Percentiles rank a stretch among this genome's conserved stretches.
phyloP scores from a whole-genome alignment of 2,329 filamentous ascomycete genomes.

The Sporothrix schenckii region DNA sequence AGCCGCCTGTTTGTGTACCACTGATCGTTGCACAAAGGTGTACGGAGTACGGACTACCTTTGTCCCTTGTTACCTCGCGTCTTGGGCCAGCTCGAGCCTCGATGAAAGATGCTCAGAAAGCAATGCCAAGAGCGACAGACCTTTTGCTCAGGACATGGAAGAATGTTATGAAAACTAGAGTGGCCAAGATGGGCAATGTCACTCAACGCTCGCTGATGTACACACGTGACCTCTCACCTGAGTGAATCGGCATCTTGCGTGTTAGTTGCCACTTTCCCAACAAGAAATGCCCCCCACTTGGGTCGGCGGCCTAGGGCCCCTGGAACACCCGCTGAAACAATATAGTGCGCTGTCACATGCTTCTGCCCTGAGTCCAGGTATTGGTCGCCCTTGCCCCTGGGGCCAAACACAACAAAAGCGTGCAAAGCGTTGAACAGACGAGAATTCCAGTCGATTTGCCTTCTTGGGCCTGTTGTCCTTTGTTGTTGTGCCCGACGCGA shows the following conservation, averaged over 20 bases:
- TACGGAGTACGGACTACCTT: too few relatives aligned
- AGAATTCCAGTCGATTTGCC: conserved; percentile 14
- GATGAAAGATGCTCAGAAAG: not conserved
- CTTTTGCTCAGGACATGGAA: not conserved
- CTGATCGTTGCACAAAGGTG: not conserved
- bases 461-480: not conserved
- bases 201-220: too few relatives aligned
- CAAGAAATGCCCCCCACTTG: not conserved
- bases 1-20: not conserved
- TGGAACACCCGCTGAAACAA: conserved; percentile 10
- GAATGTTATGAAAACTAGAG: not conserved
- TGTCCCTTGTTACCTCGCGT: not conserved
- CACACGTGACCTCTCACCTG: not conserved
- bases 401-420: conserved; percentile 11
- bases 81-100: too few relatives aligned
- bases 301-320: conserved; percentile 1
- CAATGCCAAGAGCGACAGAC: not conserved
- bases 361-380: not conserved
- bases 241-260: not conserved
- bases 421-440: not conserved
- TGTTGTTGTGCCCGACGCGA: not conserved
- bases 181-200: not conserved
- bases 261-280: conserved; percentile 20
- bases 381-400: conserved; percentile 12
- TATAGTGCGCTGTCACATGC: conserved; percentile 23